phyloP scores from a whole-genome alignment of 2,329 filamentous ascomycete species.

The Pyrenophora tritici-repentis region DNA sequence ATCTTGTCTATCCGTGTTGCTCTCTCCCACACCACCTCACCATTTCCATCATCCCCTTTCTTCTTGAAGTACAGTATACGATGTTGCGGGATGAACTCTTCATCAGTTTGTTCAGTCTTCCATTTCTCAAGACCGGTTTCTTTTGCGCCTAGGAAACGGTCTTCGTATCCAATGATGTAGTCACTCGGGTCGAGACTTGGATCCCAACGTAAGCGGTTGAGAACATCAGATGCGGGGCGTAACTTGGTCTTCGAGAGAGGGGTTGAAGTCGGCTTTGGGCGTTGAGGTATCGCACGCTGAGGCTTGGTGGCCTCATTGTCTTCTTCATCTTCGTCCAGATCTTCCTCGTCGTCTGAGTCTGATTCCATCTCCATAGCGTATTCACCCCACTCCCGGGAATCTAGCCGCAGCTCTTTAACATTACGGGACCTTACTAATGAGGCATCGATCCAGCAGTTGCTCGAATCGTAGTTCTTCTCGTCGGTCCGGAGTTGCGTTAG shows the following conservation, averaged over 20 bases:
- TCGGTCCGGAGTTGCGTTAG: constrained; percentile 41
- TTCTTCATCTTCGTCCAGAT: constrained; percentile 17
- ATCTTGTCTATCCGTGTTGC: constrained; percentile 53
- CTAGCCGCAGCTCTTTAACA: constrained; percentile 49
- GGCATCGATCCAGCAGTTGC: constrained; percentile 43
- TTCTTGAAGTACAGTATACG: constrained; percentile 58
- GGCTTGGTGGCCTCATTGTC: constrained; percentile 10
- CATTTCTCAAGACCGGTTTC: constrained; percentile 56
- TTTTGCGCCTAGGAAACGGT: constrained; percentile 57
- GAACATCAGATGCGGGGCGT: constrained; percentile 50
- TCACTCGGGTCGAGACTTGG: constrained; percentile 50
- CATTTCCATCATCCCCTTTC: constrained; percentile 32
- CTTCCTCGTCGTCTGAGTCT: constrained; percentile 44
- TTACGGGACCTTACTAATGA: constrained; percentile 44
- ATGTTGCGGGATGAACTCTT: constrained; percentile 63
- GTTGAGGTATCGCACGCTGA: constrained; percentile 24
- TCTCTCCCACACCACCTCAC: constrained; percentile 57
- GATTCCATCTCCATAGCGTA: constrained; percentile 52
- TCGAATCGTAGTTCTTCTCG: constrained; percentile 45
- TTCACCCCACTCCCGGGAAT: constrained; percentile 57
- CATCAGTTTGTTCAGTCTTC: constrained; percentile 59
- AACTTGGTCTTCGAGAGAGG: constrained; percentile 38
- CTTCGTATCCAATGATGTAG: constrained; percentile 60
- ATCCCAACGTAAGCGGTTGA: constrained; percentile 59
- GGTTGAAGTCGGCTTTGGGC: constrained; percentile 19